These are phyloP conservation scores for Bolboschoenus planiculmis DNA, from an alignment of 176 grass and related monocot genomes.

Conservation along the genomic window DNA sequence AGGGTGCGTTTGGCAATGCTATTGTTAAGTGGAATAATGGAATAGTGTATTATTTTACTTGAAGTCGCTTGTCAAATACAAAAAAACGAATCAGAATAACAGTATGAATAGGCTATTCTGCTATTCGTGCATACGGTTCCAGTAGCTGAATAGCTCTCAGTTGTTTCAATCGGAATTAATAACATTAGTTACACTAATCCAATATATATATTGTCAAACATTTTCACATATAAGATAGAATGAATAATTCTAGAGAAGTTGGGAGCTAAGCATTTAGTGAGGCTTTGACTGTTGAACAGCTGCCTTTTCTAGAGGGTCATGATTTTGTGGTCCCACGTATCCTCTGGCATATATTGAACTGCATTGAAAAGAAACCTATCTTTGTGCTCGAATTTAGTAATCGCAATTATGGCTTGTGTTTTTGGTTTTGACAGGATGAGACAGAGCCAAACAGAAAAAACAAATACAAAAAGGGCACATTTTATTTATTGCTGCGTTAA, in stretches of 20 bases:
- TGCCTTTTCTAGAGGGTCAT: conserved; percentile 17
- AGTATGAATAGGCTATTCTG: no score
- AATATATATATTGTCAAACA: no score
- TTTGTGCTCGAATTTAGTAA: conserved; percentile 6
- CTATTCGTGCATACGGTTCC: no score
- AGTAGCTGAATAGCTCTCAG: no score
- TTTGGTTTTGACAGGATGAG: neutral
- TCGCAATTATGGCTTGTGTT: conserved; percentile 12
- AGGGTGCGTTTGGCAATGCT: no score
- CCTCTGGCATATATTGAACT: conserved; percentile 9
- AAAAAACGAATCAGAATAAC: no score
- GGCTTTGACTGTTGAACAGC: conserved; percentile 28
- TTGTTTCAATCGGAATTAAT: no score
- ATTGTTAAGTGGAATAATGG: no score
- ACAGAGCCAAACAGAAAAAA: conserved; percentile 15
- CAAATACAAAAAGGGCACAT: neutral
- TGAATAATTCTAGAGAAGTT: conserved; percentile 1
- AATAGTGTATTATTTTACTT: no score
- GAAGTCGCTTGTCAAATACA: no score
- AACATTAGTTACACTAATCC: no score
- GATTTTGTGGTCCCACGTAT: conserved; percentile 25
- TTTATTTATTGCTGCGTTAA: conserved; percentile 12
- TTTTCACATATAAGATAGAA: conserved; percentile 2
- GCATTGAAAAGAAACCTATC: conserved; percentile 21
- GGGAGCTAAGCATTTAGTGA: conserved; percentile 19